Base-by-base conservation (phyloP, 179 eudicot genomes). In the Silene vulgaris region DNA sequence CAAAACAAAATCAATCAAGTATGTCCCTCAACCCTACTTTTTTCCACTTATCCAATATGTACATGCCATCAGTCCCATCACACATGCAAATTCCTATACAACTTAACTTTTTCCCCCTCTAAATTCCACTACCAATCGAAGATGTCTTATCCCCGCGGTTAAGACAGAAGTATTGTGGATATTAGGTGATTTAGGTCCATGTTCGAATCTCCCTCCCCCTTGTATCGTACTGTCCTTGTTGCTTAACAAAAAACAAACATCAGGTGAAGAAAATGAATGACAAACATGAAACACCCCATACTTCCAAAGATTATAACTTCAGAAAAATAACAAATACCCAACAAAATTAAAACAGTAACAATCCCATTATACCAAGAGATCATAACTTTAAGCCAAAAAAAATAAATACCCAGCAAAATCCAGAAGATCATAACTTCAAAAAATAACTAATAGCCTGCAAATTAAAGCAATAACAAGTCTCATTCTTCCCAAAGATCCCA, bases 341-440 rank as follows among this genome's bases (percentile, higher is more conserved):
- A 20, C 8, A 19, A 43, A 9, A 69, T 45, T 6, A 43, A 11
- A 20, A 19, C 1, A 69, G 1, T 1, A 65, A 65, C 40, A 32
- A 65, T 65, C 20, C 5, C 0, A 69, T 2, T 20, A 32, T 69
- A 21, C 59, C 16, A 69, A 68, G 45, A 69, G 35, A 45, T 69
- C 59, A 69, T 4, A 69, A 48, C 73, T 69, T 69, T 69, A 11
- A 12, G 40, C 40, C 8, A 35, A 35, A 35, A 32, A 32, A 69
- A 26, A 2, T 8, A 37, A 19, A 28, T 35, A 68, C 65, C 65
- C 8, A 61, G 4, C 23, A 23, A 19, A 61, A 20, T 8, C 61
- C 64, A 61, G 19, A 61, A 61, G 65, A 61, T 20, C 65, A 61
- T 8, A 6, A 61, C 12, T 35, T 16, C 16, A 13, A 2, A 50